These are phyloP conservation scores for Chondrus crispus DNA, from an alignment of 23 red algal species.

Conservation along the genomic window DNA sequence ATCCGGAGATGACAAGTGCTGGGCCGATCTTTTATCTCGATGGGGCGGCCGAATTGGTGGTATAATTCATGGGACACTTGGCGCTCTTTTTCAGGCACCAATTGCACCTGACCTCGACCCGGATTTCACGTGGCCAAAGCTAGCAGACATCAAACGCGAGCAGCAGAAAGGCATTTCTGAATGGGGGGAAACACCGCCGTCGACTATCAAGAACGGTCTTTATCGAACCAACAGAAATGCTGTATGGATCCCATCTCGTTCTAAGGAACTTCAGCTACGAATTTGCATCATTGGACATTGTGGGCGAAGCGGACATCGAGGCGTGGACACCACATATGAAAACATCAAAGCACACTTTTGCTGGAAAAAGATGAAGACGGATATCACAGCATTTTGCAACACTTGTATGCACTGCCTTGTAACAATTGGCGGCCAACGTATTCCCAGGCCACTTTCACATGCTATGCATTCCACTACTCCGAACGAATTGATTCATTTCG, in stretches of 20 bases:
- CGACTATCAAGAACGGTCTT: neutral
- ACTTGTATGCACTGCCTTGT: neutral
- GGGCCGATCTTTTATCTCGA: constrained; percentile 1
- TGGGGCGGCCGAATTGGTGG: neutral
- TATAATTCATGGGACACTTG: neutral
- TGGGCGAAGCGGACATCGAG: neutral
- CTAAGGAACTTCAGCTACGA: neutral
- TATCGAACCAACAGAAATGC: neutral
- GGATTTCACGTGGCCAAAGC: neutral
- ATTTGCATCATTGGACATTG: neutral
- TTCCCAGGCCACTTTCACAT: neutral
- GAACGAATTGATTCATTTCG: constrained; percentile 22
- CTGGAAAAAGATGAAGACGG: neutral
- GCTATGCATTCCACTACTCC: neutral
- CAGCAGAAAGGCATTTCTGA: neutral
- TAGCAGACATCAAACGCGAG: neutral
- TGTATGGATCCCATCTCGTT: neutral
- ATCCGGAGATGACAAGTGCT: neutral
- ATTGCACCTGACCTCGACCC: neutral
- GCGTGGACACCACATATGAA: neutral
- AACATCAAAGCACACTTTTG: neutral
- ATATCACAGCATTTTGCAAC: neutral
- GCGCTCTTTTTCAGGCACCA: neutral
- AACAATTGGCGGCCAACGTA: neutral
- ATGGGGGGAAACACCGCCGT: neutral